phyloP scores from a whole-genome alignment of 2,329 filamentous ascomycete species.

The Xylariaceae sp. region DNA sequence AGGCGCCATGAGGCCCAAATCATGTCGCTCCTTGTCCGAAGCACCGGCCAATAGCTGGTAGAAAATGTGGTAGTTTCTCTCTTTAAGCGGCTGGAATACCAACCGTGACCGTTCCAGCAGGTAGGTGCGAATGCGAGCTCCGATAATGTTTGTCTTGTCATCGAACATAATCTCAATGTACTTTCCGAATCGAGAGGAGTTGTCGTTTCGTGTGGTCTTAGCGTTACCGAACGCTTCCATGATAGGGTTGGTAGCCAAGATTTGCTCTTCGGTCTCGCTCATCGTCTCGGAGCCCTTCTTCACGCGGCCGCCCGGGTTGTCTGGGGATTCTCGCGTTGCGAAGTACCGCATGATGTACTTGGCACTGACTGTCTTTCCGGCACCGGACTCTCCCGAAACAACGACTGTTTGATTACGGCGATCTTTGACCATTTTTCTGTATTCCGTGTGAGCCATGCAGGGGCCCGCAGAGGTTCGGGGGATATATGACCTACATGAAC shows the following conservation, averaged over 20 bases:
- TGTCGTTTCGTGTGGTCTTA: conserved; percentile 99
- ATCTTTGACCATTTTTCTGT: conserved; percentile 92
- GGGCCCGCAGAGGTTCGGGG: background rate
- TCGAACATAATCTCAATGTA: conserved; percentile 99
- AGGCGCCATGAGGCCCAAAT: conserved; percentile 71
- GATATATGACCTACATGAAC: conserved; percentile 63
- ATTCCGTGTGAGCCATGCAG: conserved; percentile 35
- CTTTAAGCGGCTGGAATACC: conserved; percentile 95
- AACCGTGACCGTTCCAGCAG: conserved; percentile 90
- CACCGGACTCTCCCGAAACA: conserved; percentile 98
- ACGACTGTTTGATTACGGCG: conserved; percentile 96
- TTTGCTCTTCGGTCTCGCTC: conserved; percentile 98
- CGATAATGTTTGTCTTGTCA: conserved; percentile 89
- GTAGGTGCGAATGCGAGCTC: conserved; percentile 94
- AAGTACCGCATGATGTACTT: conserved; percentile 99
- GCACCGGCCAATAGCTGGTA: conserved; percentile 94
- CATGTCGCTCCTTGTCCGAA: conserved; percentile 74
- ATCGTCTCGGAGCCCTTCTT: conserved; percentile 75
- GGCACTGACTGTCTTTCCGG: conserved; percentile 96
- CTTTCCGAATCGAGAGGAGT: conserved; percentile 97
- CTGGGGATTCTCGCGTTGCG: conserved; percentile 89
- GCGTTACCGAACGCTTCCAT: conserved; percentile 99
- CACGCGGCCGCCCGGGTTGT: conserved; percentile 70
- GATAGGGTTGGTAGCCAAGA: conserved; percentile 95
- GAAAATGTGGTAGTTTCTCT: conserved; percentile 98